Evolutionary conservation across 2,329 filamentous ascomycete species (phyloP).

Genomic region (Stagonosporopsis tanaceti): DNA sequence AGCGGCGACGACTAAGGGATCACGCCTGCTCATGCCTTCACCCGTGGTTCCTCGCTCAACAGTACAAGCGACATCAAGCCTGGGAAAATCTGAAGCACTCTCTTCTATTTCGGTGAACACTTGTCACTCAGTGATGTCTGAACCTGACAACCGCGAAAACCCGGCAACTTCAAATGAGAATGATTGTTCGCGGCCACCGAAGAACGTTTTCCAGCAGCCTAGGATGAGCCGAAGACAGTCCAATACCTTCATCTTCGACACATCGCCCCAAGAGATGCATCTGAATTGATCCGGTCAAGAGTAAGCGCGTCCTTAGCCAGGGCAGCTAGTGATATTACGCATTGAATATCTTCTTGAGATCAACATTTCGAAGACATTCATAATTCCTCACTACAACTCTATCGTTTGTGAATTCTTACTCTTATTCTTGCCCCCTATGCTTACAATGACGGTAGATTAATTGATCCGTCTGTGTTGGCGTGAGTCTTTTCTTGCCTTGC

Average conservation of each 20-base stretch:
- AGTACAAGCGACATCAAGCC: too few species aligned
- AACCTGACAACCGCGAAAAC: neutral
- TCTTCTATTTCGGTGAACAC: neutral
- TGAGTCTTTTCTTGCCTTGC: slow-evolving; percentile 19
- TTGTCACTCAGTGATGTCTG: neutral
- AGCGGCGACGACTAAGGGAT: neutral
- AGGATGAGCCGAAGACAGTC: neutral
- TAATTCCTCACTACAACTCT: too few species aligned
- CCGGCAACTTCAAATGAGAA: neutral
- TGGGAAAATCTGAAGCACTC: too few species aligned
- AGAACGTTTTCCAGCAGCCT: neutral
- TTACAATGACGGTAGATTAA: neutral
- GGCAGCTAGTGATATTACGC: too few species aligned
- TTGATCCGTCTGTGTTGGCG: slow-evolving; percentile 4
- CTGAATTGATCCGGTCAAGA: neutral
- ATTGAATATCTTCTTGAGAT: neutral
- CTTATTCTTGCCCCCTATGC: neutral
- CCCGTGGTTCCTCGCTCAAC: too few species aligned
- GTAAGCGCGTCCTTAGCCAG: neutral
- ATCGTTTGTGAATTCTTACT: too few species aligned
- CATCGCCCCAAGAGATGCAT: too few species aligned
- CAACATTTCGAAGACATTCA: too few species aligned
- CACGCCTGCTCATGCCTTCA: too few species aligned
- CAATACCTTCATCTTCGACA: neutral
- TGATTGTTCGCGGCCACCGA: neutral